Percentiles rank a stretch among this genome's conserved stretches.
phyloP scores from a whole-genome alignment of 1,284 basidiomycete genomes.

The Cryptococcus depauperatus region DNA sequence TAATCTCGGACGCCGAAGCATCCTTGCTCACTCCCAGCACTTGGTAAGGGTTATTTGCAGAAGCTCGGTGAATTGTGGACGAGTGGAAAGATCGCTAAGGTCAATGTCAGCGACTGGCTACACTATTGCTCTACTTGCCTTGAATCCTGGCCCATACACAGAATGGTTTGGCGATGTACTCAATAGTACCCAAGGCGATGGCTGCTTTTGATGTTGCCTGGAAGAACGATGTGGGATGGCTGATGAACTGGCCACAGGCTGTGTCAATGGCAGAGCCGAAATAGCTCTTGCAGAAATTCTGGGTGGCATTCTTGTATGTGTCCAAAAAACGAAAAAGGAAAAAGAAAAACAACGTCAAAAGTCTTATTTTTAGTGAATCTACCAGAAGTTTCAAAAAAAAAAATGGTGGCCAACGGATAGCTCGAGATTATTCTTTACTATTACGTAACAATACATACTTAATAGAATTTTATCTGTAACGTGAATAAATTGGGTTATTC shows the following conservation, averaged over 20 bases:
- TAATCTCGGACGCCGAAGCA: constrained; percentile 80
- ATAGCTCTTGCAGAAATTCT: constrained; percentile 28
- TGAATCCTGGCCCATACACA: neutral
- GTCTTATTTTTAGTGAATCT: too few species aligned
- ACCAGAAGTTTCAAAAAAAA: too few species aligned
- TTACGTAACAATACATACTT: too few species aligned
- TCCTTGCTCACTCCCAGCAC: constrained; percentile 81
- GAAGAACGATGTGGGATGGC: constrained; percentile 17
- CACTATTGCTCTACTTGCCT: neutral
- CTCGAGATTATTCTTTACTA: too few species aligned
- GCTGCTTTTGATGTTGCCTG: constrained; percentile 1
- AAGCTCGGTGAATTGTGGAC: constrained; percentile 51
- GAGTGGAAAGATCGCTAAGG: constrained; percentile 66
- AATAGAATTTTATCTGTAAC: too few species aligned
- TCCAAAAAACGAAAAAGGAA: neutral
- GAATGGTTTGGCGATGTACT: neutral
- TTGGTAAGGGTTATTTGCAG: constrained; percentile 81
- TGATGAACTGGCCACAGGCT: constrained; percentile 25
- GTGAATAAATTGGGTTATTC: too few species aligned
- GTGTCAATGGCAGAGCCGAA: constrained; percentile 20
- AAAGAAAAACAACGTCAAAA: too few species aligned
- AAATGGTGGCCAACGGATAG: too few species aligned
- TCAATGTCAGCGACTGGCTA: neutral
- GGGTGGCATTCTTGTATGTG: constrained; percentile 23
- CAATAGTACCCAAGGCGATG: constrained; percentile 5